A percentile compares a stretch with the other conserved stretches of the same genome.
phyloP scores from a whole-genome alignment of 129 eudicot genomes.

The Pseudognaphalium luteoalbum region DNA sequence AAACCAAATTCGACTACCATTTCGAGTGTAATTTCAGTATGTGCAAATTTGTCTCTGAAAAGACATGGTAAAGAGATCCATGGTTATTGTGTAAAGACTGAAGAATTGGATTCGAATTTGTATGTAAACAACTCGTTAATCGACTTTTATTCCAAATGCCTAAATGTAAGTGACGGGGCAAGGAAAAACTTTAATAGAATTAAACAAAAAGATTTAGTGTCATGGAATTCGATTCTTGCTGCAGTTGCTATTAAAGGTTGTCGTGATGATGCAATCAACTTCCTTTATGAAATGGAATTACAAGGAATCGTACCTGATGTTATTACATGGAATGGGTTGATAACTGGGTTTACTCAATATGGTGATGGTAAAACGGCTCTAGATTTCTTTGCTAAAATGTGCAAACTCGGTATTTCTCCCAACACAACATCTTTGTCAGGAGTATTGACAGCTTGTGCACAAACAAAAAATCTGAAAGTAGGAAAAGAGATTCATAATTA shows the following conservation, averaged over 20 bases:
- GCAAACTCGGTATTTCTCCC: conserved; percentile 22
- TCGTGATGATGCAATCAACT: conserved; percentile 33
- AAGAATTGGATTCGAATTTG: conserved; percentile 43
- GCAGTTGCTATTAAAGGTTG: conserved; percentile 38
- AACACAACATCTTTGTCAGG: conserved; percentile 46
- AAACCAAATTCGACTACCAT: conserved; percentile 50
- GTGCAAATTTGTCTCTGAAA: conserved; percentile 36
- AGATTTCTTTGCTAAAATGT: conserved; percentile 46
- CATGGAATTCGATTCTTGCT: conserved; percentile 51
- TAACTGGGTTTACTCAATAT: conserved; percentile 42
- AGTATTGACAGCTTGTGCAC: conserved; percentile 44
- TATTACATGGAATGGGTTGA: conserved; percentile 48
- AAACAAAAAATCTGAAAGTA: conserved; percentile 31
- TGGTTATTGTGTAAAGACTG: conserved; percentile 46
- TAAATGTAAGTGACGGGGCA: conserved; percentile 27
- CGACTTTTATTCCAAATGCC: conserved; percentile 40
- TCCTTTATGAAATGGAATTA: conserved; percentile 45
- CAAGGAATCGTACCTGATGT: conserved; percentile 42
- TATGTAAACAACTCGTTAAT: conserved; percentile 39
- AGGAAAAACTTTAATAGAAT: conserved; percentile 32
- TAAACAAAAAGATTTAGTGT: conserved; percentile 47
- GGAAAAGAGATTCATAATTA: conserved; percentile 48
- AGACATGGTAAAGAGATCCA: conserved; percentile 47
- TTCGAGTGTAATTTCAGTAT: conserved; percentile 40
- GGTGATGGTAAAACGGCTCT: conserved; percentile 50